Evolutionary conservation across 1,284 basidiomycete species (phyloP).

Genomic region (Termitomyces sp.): DNA sequence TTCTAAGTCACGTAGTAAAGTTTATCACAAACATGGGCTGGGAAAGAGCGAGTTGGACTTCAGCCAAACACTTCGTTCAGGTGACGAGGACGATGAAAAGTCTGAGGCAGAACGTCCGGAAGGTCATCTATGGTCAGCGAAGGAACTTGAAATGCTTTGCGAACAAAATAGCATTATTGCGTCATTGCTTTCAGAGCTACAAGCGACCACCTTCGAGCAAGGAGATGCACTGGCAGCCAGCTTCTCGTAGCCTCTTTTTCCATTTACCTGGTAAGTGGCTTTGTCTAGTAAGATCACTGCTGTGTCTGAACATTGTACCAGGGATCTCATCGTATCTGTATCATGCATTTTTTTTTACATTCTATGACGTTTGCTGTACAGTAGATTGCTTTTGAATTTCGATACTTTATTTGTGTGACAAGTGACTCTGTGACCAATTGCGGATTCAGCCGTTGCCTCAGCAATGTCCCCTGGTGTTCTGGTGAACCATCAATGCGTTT

Average conservation of each 20-base stretch:
- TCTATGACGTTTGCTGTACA: conserved; percentile 1
- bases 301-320: neutral
- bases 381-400: neutral
- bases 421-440: conserved; percentile 14
- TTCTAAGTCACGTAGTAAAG: conserved; percentile 66
- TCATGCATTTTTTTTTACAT: conserved; percentile 5
- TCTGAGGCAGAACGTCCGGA: conserved; percentile 33
- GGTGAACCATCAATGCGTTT: conserved; percentile 16
- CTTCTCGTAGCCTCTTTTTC: conserved; percentile 11
- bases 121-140: conserved; percentile 58
- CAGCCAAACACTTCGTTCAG: conserved; percentile 26
- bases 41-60: conserved; percentile 58
- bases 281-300: neutral
- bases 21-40: conserved; percentile 56
- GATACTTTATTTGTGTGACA: too few species aligned
- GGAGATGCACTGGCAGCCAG: conserved; percentile 1
- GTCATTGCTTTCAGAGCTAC: conserved; percentile 50
- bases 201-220: conserved; percentile 39
- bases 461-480: conserved; percentile 12
- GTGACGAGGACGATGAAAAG: conserved; percentile 31
- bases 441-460: conserved; percentile 9
- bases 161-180: conserved; percentile 68
- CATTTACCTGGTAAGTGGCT: conserved; percentile 6
- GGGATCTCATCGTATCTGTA: conserved; percentile 4
- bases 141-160: conserved; percentile 64